phyloP scores from a whole-genome alignment of 23 red algal species.

The Gracilaria gracilis region DNA sequence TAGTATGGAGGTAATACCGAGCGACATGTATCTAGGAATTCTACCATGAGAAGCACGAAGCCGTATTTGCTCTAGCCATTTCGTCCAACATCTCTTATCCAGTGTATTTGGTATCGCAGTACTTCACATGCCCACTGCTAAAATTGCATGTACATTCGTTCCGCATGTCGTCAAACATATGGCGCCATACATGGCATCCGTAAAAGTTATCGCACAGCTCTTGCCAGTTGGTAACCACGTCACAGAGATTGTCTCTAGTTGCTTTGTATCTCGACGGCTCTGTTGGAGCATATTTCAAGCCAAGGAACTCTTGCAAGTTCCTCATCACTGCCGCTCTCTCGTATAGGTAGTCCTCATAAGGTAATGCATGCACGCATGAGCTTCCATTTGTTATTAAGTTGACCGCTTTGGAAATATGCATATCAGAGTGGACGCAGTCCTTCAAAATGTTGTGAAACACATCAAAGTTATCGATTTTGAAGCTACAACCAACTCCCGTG shows the following conservation, averaged over 20 bases:
- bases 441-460: slow-evolving; percentile 43
- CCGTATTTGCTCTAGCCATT: background rate
- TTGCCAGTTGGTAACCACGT: slow-evolving; percentile 47
- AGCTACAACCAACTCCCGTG: slow-evolving; percentile 42
- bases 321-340: slow-evolving; percentile 29
- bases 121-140: slow-evolving; percentile 8
- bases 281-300: slow-evolving; percentile 18
- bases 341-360: slow-evolving; percentile 79
- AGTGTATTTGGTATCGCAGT: slow-evolving; percentile 11
- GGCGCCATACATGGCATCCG: slow-evolving; percentile 37
- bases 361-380: slow-evolving; percentile 47
- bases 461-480: slow-evolving; percentile 49
- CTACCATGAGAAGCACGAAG: background rate
- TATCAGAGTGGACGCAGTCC: slow-evolving; percentile 35
- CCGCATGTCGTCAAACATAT: slow-evolving; percentile 72
- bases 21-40: background rate
- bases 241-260: slow-evolving; percentile 72
- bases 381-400: slow-evolving; percentile 30
- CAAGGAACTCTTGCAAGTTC: slow-evolving; percentile 55
- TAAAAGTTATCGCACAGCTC: slow-evolving; percentile 69
- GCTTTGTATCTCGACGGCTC: slow-evolving; percentile 52
- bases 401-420: slow-evolving; percentile 33
- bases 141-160: slow-evolving; percentile 55
- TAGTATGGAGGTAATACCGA: too few relatives aligned
- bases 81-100: background rate